phyloP scores from a whole-genome alignment of 257 asterid genomes.

The Coffea canephora region DNA sequence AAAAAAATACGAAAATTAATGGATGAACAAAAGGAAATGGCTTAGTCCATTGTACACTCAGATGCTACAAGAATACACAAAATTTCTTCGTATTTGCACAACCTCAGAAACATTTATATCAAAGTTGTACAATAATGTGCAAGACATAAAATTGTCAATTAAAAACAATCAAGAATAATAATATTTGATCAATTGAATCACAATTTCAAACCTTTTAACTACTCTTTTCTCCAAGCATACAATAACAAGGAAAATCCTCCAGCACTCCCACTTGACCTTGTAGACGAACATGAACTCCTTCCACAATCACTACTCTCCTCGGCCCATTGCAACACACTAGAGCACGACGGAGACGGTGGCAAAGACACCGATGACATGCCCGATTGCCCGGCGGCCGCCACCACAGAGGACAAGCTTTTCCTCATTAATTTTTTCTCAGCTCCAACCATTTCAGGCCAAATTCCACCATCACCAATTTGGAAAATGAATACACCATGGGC shows the following conservation, averaged over 20 bases:
- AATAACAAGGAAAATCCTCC: constrained; percentile 37
- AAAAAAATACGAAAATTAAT: too few species aligned
- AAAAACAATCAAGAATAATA: not conserved
- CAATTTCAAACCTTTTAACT: not conserved
- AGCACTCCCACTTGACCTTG: constrained; percentile 27
- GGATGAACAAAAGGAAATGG: too few species aligned
- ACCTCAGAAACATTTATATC: not conserved
- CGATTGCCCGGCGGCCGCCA: not conserved
- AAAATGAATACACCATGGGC: constrained; percentile 38
- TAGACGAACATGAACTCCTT: constrained; percentile 41
- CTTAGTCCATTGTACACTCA: not conserved
- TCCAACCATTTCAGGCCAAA: constrained; percentile 45
- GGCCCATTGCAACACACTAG: constrained; percentile 48
- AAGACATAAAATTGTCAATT: not conserved
- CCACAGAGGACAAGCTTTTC: constrained; percentile 30
- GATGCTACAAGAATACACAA: not conserved
- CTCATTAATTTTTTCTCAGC: constrained; percentile 38
- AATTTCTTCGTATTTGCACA: not conserved
- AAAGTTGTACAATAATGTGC: not conserved
- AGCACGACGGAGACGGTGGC: constrained; percentile 28
- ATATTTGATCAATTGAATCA: not conserved
- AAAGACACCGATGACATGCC: constrained; percentile 16
- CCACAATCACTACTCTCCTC: constrained; percentile 44
- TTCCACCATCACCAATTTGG: constrained; percentile 36
- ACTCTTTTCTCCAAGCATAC: constrained; percentile 45